These are phyloP conservation scores for Suillus tomentosus DNA, from an alignment of 768 basidiomycete species.

Conservation along the genomic window DNA sequence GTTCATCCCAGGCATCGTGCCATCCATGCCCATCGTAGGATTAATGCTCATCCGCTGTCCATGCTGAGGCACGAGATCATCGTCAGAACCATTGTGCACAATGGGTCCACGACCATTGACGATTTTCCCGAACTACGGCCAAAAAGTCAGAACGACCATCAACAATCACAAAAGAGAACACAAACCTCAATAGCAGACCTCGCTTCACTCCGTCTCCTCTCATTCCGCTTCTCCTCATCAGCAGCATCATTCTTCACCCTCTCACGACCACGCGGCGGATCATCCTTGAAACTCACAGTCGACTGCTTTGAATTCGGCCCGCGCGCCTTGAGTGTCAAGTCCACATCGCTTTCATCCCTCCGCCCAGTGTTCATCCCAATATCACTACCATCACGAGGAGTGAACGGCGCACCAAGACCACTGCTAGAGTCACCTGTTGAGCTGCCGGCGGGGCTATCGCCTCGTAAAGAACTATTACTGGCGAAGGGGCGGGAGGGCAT, in stretches of 20 bases:
- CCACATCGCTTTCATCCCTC: conserved; percentile 25
- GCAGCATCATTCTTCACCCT: conserved; percentile 33
- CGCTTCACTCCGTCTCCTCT: conserved; percentile 80
- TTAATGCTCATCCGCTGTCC: conserved; percentile 40
- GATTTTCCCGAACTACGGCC: conserved; percentile 76
- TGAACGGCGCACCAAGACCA: conserved; percentile 65
- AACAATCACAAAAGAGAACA: conserved; percentile 14
- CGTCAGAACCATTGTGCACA: conserved; percentile 50
- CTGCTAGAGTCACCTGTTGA: conserved; percentile 86
- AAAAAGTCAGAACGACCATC: conserved; percentile 15
- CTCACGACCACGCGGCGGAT: conserved; percentile 32
- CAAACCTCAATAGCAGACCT: conserved; percentile 86
- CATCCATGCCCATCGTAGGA: conserved; percentile 32
- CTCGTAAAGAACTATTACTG: conserved; percentile 33
- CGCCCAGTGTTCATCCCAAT: conserved; percentile 27
- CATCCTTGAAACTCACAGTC: conserved; percentile 74
- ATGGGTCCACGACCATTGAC: conserved; percentile 77
- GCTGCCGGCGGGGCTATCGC: conserved; percentile 73
- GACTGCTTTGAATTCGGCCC: conserved; percentile 48
- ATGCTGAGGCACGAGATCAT: conserved; percentile 33
- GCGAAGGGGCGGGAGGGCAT: conserved; percentile 60
- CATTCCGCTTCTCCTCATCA: conserved; percentile 60
- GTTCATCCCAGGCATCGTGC: conserved; percentile 28
- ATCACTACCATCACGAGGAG: conserved; percentile 81
- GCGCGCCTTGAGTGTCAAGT: conserved; percentile 31